Evolutionary conservation across 805 yeast species (phyloP).

Genomic region (Saturnispora galanensis): DNA sequence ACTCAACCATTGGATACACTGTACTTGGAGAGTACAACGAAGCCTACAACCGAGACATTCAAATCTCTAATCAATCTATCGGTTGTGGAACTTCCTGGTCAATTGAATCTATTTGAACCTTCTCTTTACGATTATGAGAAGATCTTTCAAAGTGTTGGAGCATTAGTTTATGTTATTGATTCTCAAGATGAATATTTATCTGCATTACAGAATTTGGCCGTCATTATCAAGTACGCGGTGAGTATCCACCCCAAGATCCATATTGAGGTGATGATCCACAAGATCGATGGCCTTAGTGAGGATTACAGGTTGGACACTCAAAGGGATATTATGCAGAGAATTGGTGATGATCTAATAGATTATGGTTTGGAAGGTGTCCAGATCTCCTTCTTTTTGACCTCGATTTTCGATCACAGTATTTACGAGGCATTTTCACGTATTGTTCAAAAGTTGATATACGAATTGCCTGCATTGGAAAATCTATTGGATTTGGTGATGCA

Average conservation of each 20-base stretch:
- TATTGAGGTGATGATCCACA: slow-evolving; percentile 89
- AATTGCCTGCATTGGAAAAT: slow-evolving; percentile 79
- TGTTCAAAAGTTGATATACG: slow-evolving; percentile 83
- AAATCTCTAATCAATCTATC: slow-evolving; percentile 76
- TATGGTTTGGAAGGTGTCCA: slow-evolving; percentile 87
- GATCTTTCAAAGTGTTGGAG: slow-evolving; percentile 74
- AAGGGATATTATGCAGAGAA: slow-evolving; percentile 91
- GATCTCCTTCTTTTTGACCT: slow-evolving; percentile 82
- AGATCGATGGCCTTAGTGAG: slow-evolving; percentile 90
- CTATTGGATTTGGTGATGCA: slow-evolving; percentile 81
- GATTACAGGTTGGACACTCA: slow-evolving; percentile 92
- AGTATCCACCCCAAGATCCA: slow-evolving; percentile 76
- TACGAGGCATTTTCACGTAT: slow-evolving; percentile 93
- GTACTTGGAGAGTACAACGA: slow-evolving; percentile 81
- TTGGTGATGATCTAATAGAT: slow-evolving; percentile 85
- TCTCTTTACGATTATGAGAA: slow-evolving; percentile 62
- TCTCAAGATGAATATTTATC: slow-evolving; percentile 90
- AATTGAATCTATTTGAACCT: slow-evolving; percentile 80
- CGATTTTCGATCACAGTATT: slow-evolving; percentile 91
- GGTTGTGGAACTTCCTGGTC: slow-evolving; percentile 94
- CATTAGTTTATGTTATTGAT: slow-evolving; percentile 89
- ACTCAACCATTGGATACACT: slow-evolving; percentile 94
- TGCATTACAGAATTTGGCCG: slow-evolving; percentile 80
- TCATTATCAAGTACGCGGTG: slow-evolving; percentile 80
- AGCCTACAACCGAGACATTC: slow-evolving; percentile 79